Base-by-base conservation (phyloP, 23 red algal species). In the Agarophyton chilense region DNA sequence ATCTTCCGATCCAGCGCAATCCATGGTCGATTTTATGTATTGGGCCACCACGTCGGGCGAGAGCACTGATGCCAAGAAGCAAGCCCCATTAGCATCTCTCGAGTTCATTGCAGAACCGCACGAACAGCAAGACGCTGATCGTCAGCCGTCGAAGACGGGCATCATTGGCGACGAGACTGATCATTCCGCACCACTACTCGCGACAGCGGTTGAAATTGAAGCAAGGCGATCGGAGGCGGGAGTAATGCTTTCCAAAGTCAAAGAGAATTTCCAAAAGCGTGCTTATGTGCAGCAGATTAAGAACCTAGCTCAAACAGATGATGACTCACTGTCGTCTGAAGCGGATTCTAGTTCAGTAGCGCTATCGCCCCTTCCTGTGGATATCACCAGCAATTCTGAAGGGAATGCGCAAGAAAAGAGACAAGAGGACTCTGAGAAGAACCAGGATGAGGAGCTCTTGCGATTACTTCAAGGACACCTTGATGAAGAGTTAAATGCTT, bases 31-130 rank as follows among this genome's bases (percentile, higher is more conserved):
- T 35, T 84, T 51, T 24, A 46, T 66, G 38, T 84, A 67, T 84
- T 84, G 81, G 81, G 81, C 56, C 18, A 67, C 58, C 4, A 84
- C 81, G 4, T 70, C 81, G 18, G 81, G 50, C 18, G 65, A 72
- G 22, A 11, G 42, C 65, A 72, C 29, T 5, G 17, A 32, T 40
- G 42, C 65, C 2, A 34, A 21, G 1, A 72, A 43, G n/a, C 34
- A 72, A 32, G 7, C 17, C 17, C 65, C 12, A n/a, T 4, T 32
- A 9, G 22, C 31, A 9, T n/a, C 14, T 16, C 16, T 11, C 18
- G 21, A 72, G 2, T 14, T 34, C 2, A 44, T 1, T 4, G 21
- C 65, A 3, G 1, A 1, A 2, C 17, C 13, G 65, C 35, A 12
- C 9, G 39, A 25, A 8, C 9, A 72, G n/a, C 26, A 72, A 43